Evolutionary conservation across 2,329 filamentous ascomycete species (phyloP), one percentile per base, ranked within the genome.

Genomic region (Colletotrichum sp.): DNA sequence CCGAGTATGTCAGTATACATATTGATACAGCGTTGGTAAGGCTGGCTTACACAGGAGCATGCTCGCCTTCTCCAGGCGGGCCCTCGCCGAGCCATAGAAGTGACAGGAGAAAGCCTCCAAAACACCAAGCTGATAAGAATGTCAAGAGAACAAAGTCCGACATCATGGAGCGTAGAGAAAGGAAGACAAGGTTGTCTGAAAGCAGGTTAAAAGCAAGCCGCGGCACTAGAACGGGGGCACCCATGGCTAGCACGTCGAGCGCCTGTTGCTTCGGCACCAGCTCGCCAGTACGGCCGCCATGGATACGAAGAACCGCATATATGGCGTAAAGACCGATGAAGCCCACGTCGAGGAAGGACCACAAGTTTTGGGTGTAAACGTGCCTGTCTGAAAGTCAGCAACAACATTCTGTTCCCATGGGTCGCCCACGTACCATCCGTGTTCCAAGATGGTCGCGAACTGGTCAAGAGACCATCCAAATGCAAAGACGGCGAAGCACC

Each of bases 331-430:
- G 93, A 56, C 88, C 79, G n/a, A 92, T 90, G 80, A 96, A 97
- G 6, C 91, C 92, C 62, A 96, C 92, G 81, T 97, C 95, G 18
- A 97, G 89, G 80, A 97, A 97, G 0, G 94, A 95, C 95, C 95
- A 97, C 5, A 97, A 86, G 79, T 97, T 96, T 82, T 97, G 94
- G 0, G 95, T 96, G 80, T 97, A 96, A 2, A 97, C 95, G 73
- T 92, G 91, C 94, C 94, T 91, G 63, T 55, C 28, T 66, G 32
- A n/a, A 24, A 9, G 30, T 56, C 38, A 63, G 71, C 16, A 28
- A 34, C 34, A 36, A 28, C 21, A 63, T 24, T 28, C 24, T 4
- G 58, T 32, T 36, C 18, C 18, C 32, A 28, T 63, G 34, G 24
- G 9, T 30, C n/a, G 32, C 63, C 24, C 68, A 81, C 85, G 77